Base-by-base conservation (phyloP, 768 basidiomycete species). In the Tylopilus sp. region DNA sequence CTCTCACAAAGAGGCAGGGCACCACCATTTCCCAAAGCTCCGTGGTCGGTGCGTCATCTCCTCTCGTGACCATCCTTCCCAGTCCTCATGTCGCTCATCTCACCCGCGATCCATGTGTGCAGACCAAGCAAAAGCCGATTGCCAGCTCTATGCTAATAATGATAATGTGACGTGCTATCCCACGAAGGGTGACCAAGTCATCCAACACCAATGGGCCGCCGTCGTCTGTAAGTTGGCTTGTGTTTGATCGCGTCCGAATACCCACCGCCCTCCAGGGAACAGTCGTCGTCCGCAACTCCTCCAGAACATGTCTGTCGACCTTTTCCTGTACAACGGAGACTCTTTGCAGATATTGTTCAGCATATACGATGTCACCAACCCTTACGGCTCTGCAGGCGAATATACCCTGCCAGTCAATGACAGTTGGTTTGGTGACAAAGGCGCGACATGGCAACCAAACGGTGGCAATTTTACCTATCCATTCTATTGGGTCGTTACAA, bases 91-190 rank as follows among this genome's bases (percentile, higher is more conserved):
- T 42, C 42, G 17, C 56, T 63, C n/a, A 56, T 46, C 17, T 28
- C 42, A 21, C 28, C 33, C 53, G 21, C 47, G 54, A 52, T 49
- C 47, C 43, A 31, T 41, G 22, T 6, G 6, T 17, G 41, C 43
- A 75, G 68, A 43, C 1, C 47, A 51, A 18, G 87, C 87, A 8
- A 61, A 71, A 60, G 39, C 31, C 6, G 43, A 74, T 50, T 90
- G 88, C 61, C 60, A 85, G 63, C 25, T 79, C 42, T 63, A 68
- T 52, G 81, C 84, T 21, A 82, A 82, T 55, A 94, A 94, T 72
- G 68, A 80, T 43, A 73, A 90, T 53, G 76, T 84, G 39, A 88
- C 91, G 8, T 95, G 93, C 66, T 93, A 77, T 64, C 93, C 93
- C 10, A 74, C 72, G 0, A 44, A 68, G 8, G 69, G 76, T 51